Base-by-base conservation (phyloP, 345 rosid genomes). In the Reutealis trisperma region DNA sequence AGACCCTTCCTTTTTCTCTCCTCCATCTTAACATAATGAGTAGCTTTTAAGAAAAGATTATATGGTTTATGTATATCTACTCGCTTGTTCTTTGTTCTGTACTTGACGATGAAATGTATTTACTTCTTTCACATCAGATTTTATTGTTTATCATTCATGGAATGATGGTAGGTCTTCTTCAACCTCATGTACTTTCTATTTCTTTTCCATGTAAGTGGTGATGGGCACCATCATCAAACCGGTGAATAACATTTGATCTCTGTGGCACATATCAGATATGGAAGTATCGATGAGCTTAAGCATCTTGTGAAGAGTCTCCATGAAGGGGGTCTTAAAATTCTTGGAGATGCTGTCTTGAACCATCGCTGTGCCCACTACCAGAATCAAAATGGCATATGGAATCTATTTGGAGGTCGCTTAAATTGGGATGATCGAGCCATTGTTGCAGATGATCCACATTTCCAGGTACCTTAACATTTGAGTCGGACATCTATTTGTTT, bases 401-500 rank as follows among this genome's bases (percentile, higher is more conserved):
- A 95, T 85, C 79, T 92, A 60, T 95, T 90, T 82, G 99, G 99
- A 19, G 99, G 99, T 75, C 92, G 87, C 72, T 79, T 95, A 67
- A 90, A 90, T 84, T 95, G 99, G 99, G 99, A 95, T 82, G 99
- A 89, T 77, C 88, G 87, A 25, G 99, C 99, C 42, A 79, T 95
- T 77, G 99, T 93, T 88, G 93, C 89, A 58, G 99, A 95, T 74
- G 99, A 95, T 85, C 96, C 97, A 74, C 98, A 95, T 85, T 95
- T 95, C 81, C 96, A 95, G 98, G 99, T 95, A 84, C 22, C 18
- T 27, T 51, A 72, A 67, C 59, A 49, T 27, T 41, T 59, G 25
- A 45, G 74, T 76, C 52, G 70, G 72, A 69, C 57, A 71, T 34
- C 22, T 55, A 4, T 70, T 30, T 63, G 70, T 57, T 59, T 55